Base-by-base conservation (phyloP, 2,329 filamentous ascomycete species). In the Erysiphe pulchra region DNA sequence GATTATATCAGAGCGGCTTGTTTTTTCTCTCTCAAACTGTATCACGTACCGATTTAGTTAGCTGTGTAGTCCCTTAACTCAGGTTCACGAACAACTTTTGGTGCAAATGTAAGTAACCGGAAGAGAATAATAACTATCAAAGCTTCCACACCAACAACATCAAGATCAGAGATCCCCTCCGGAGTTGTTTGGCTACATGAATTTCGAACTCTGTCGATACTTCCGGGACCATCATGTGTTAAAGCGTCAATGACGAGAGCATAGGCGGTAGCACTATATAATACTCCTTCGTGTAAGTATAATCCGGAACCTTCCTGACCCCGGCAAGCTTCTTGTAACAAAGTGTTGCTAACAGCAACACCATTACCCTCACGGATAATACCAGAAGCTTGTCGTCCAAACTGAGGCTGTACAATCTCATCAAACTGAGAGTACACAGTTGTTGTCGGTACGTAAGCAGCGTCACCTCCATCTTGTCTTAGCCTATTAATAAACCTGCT, bases 361-460 rank as follows among this genome's bases (percentile, higher is more conserved):
- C 56, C 28, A 3, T 47, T 45, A n/a, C 38, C 39, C 20, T 46
- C 45, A 45, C 69, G 63, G n/a, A 56, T 46, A 7, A 67, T 54
- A 0, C 63, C 67, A 0, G 68, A 72, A 0, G 69, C 69, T 2
- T 54, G 52, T 0, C 56, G 57, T 3, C 66, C 69, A 28, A 52
- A 51, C 55, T 69, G 63, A 1, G 67, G 70, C 54, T 70, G 54
- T 1, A 72, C 67, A 44, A 73, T 60, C 51, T 72, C 63, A 49
- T 73, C 68, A 24, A 62, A 56, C 12, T 59, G 56, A 0, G 64
- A 66, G 56, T 68, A 72, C 41, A 73, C 58, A 0, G 61, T 68
- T 0, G 70, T 73, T 0, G 68, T 73, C 0, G 68, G 67, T 0
- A 73, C 66, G 49, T 69, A 72, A 4, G 66, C 67, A 1, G 63